Base-by-base conservation (phyloP, 441 rosid species). In the Pelargonium cotyledonis region DNA sequence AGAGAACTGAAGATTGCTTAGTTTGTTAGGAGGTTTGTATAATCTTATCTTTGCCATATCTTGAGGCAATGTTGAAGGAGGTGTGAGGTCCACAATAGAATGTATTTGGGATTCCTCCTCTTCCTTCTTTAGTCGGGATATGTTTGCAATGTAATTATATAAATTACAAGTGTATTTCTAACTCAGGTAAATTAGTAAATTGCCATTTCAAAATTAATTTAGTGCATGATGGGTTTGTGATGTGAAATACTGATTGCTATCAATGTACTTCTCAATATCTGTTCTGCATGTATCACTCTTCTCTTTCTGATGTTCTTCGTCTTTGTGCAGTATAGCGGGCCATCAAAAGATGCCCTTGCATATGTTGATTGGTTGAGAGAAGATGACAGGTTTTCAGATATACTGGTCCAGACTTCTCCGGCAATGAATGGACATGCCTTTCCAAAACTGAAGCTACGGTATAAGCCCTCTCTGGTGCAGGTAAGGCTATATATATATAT, bases 401-500 rank as follows among this genome's bases (percentile, higher is more conserved):
- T 89, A 61, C 80, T 90, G 71, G 88, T 89, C 49, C 98, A 90
- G 90, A 78, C 85, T 69, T 87, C 94, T 82, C 92, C 94, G 62
- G 88, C 93, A 72, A 12, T 73, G 5, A 74, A 75, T 76, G 87
- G 94, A 5, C 98, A 92, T 78, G 91, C 96, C 49, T 92, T 92
- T 78, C 96, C 94, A 9, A 92, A 82, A 77, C 68, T 92, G 73
- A 90, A 85, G 86, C 75, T 92, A 76, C 92, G 89, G 65, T 86
- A 89, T 76, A 90, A 89, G 82, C 87, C 94, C 44, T 88, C 92
- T 44, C 79, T 92, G 66, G 96, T 92, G 12, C 96, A 90, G 90
- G 98, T 80, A 81, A 83, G 61, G 89, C 71, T 55, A 69, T 71
- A 12, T 72, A 21, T 21, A 21, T 21, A 21, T 21, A 21, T 21